Percentiles rank a stretch among this genome's conserved stretches.
These are phyloP conservation scores for Aegilops bicornis DNA, from an alignment of 176 grass and related monocot genomes.

Conservation along the genomic window DNA sequence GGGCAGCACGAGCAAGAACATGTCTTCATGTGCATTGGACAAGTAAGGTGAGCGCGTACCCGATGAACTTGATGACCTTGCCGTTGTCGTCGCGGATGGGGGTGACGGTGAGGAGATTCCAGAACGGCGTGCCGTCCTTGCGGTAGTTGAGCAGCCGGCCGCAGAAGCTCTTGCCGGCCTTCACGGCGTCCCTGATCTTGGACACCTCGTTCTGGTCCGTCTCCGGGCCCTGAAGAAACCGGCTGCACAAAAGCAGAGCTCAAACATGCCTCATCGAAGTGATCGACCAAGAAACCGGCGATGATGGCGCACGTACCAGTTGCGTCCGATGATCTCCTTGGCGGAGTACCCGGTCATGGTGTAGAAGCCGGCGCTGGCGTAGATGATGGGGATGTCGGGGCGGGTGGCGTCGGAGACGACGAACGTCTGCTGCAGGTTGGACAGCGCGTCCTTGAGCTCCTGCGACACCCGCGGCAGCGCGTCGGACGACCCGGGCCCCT, in stretches of 20 bases:
- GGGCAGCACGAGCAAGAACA: not conserved
- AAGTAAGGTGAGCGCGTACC: conserved; percentile 11
- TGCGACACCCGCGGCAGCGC: conserved; percentile 77
- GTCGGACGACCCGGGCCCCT: conserved; percentile 25
- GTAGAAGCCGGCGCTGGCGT: conserved; percentile 91
- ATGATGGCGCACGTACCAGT: conserved; percentile 51
- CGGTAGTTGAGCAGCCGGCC: conserved; percentile 89
- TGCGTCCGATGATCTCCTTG: conserved; percentile 73
- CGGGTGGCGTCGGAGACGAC: conserved; percentile 95
- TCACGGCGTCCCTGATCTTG: conserved; percentile 82
- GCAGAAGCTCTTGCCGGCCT: conserved; percentile 70
- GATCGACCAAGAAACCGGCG: not conserved
- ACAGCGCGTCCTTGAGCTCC: conserved; percentile 84
- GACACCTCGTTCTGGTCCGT: conserved; percentile 66
- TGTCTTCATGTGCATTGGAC: no score
- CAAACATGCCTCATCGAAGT: not conserved
- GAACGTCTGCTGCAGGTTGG: conserved; percentile 88
- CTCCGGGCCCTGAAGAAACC: conserved; percentile 87
- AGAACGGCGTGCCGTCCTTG: conserved; percentile 87
- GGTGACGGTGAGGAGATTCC: conserved; percentile 94
- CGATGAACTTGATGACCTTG: conserved; percentile 95
- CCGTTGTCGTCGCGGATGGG: conserved; percentile 78
- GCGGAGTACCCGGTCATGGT: conserved; percentile 79
- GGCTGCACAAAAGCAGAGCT: conserved; percentile 41
- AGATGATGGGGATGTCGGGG: conserved; percentile 80